These are phyloP conservation scores for Spatholobus suberectus DNA, from an alignment of 306 rosid species.

Conservation along the genomic window DNA sequence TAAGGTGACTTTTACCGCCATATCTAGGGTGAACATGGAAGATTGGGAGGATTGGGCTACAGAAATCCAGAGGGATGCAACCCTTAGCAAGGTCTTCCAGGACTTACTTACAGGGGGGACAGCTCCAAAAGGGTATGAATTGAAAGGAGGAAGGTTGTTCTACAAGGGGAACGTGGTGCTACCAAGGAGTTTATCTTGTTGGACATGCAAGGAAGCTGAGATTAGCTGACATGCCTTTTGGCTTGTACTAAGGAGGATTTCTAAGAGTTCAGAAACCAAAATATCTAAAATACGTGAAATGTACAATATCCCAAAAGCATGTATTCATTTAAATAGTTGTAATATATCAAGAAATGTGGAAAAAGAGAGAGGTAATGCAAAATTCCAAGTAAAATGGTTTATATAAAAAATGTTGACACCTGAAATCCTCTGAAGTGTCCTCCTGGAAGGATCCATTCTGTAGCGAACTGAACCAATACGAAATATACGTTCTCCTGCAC, in stretches of 20 bases:
- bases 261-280: background rate
- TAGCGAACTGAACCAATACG: constrained; percentile 77
- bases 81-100: too few species aligned
- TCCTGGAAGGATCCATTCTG: constrained; percentile 87
- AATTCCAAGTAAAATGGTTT: background rate
- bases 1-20: too few species aligned
- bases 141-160: too few species aligned
- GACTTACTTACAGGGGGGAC: too few species aligned
- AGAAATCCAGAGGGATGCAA: too few species aligned
- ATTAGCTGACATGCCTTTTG: background rate
- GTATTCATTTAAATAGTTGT: background rate
- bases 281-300: background rate
- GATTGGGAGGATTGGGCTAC: too few species aligned
- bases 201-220: background rate
- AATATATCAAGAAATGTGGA: constrained; percentile 29
- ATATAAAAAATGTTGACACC: constrained; percentile 52
- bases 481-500: constrained; percentile 79
- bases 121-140: too few species aligned
- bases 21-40: too few species aligned
- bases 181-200: too few species aligned
- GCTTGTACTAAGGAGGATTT: background rate
- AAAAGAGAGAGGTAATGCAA: constrained; percentile 19
- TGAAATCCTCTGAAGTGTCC: constrained; percentile 86
- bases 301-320: background rate
- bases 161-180: too few species aligned